These are phyloP conservation scores for Amanita fuliginea DNA, from an alignment of 768 basidiomycete genomes.

Conservation along the genomic window DNA sequence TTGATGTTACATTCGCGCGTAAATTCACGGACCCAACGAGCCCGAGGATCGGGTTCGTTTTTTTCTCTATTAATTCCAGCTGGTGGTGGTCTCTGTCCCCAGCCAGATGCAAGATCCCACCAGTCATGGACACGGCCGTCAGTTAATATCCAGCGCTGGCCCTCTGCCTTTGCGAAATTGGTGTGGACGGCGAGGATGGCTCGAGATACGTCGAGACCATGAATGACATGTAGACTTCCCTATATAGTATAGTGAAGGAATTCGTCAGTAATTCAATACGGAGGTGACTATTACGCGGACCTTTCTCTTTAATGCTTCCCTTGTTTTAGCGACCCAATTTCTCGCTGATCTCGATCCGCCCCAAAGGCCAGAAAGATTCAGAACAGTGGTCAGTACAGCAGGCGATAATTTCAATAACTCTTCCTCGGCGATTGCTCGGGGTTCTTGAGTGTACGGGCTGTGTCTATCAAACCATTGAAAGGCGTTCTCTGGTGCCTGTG, in stretches of 20 bases:
- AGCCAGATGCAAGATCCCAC: slow-evolving; percentile 54
- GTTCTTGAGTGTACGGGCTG: slow-evolving; percentile 14
- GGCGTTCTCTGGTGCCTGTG: not conserved
- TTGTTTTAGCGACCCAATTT: slow-evolving; percentile 46
- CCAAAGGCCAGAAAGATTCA: slow-evolving; percentile 48
- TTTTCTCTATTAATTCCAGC: not conserved
- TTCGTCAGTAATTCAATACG: too few relatives aligned
- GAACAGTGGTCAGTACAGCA: slow-evolving; percentile 33
- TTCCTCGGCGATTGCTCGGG: slow-evolving; percentile 39
- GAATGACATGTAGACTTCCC: slow-evolving; percentile 51
- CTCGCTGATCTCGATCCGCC: slow-evolving; percentile 37
- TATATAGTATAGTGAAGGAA: too few relatives aligned
- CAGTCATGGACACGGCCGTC: slow-evolving; percentile 53
- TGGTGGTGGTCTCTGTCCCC: slow-evolving; percentile 22
- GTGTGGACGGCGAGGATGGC: slow-evolving; percentile 47
- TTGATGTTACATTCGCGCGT: slow-evolving; percentile 40
- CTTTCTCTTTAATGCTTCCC: slow-evolving; percentile 40
- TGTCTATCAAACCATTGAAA: not conserved
- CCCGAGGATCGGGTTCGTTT: slow-evolving; percentile 10
- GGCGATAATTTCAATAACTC: slow-evolving; percentile 39
- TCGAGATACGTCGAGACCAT: slow-evolving; percentile 49
- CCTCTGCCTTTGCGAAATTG: slow-evolving; percentile 29
- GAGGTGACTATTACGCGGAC: too few relatives aligned
- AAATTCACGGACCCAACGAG: slow-evolving; percentile 46
- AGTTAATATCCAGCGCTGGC: slow-evolving; percentile 46